Percentiles rank a stretch among this genome's conserved stretches.
Conservation (phyloP, 345 rosid genomes). For the Durio zibethinus region DNA sequence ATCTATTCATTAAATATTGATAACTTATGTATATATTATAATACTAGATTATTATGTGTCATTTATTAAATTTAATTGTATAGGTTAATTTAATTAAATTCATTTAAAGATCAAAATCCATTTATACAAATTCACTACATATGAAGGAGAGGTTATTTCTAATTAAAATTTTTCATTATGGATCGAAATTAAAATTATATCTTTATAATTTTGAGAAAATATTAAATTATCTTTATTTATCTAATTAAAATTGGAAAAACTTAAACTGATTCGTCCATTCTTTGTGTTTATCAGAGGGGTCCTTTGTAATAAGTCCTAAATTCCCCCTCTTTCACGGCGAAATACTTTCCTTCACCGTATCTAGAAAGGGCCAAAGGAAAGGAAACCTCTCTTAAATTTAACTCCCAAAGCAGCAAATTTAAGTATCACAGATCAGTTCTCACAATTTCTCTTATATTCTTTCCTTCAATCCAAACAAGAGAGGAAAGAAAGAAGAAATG, state of each 20-base stretch:
- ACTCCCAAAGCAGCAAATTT: neutral
- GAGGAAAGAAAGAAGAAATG: slow-evolving; percentile 29
- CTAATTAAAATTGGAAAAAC: no score
- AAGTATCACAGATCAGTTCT: neutral
- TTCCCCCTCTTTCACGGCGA: neutral
- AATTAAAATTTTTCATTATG: no score
- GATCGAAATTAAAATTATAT: neutral
- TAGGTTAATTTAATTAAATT: no score
- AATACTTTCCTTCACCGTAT: neutral
- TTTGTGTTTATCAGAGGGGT: no score
- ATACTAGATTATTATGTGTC: no score
- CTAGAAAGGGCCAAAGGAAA: neutral
- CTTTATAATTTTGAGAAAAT: neutral
- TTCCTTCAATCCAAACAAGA: neutral
- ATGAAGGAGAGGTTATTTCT: no score
- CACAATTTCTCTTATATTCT: neutral
- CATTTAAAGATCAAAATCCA: no score
- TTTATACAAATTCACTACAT: no score
- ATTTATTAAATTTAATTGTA: no score
- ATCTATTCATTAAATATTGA: neutral
- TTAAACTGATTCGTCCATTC: no score
- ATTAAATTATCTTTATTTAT: no score
- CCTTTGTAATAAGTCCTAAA: neutral
- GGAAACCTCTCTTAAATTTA: neutral
- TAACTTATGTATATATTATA: no score